Base-by-base conservation (phyloP, 1,139 yeast genomes). In the Yamadazyma epiphylla region DNA sequence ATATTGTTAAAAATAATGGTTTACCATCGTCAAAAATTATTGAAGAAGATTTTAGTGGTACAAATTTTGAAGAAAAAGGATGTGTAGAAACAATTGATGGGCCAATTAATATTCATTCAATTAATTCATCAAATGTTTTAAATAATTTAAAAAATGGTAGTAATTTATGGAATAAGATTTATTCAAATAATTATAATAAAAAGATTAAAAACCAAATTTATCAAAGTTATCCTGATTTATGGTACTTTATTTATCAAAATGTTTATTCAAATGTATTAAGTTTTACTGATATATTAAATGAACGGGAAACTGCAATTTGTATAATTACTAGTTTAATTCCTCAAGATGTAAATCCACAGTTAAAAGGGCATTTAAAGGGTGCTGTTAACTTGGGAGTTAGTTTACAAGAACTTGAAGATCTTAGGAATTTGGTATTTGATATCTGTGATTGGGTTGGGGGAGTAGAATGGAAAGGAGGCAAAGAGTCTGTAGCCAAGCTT, bases 341-440 rank as follows among this genome's bases (percentile, higher is more conserved):
- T 0, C 96, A 86, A 51, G 95, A 88, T 53, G 96, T 88, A n/a
- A 86, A 84, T 44, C 95, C 96, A 0, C 96, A 88, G 49, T 66
- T 88, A 42, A 86, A 86, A 57, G 96, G 96, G 0, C 96, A 88
- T 51, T 66, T 88, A 39, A 76, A 71, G 49, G 96, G 96, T 0
- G 96, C 95, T 0, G 37, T 80, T 32, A 87, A 87, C 48, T 74
- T 80, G 24, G 95, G 96, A 0, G 85, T 85, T 7, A 64, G 84
- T 3, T 52, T 54, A 26, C 84, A 79, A 29, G 85, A 83, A 39
- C 65, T 87, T 28, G 64, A 65, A 34, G 77, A 75, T 5, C 70
- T 77, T 13, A 64, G 94, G 33, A 62, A 59, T 13, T 49, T 88
- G 62, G 79, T 85, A 5, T 70, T 86, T 35, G 72, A 74, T 36